A percentile compares a stretch with the other conserved stretches of the same genome.
phyloP scores from a whole-genome alignment of 192 early-diverging fungal genomes.

The Coemansia sp. region DNA sequence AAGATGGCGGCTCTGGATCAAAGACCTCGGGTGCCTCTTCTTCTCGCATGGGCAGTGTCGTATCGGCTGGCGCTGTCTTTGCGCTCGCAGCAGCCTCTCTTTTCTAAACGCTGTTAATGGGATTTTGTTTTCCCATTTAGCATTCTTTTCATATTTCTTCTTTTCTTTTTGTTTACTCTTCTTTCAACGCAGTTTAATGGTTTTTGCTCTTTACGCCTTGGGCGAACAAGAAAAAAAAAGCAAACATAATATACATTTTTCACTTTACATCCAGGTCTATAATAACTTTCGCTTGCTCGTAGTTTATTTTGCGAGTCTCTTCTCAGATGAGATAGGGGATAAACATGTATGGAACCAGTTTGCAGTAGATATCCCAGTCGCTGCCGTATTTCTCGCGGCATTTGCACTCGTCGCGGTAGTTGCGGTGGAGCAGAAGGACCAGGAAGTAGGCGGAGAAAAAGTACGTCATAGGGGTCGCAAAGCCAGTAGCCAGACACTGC shows the following conservation, averaged over 20 bases:
- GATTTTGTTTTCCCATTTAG: too few species aligned
- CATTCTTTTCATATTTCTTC: too few species aligned
- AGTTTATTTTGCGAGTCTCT: neutral
- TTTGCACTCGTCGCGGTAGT: constrained; percentile 82
- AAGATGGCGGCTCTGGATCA: constrained; percentile 1
- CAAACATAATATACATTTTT: neutral
- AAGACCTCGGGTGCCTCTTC: constrained; percentile 9
- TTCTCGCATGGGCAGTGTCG: neutral
- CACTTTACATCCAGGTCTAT: too few species aligned
- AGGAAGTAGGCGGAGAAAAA: constrained; percentile 94
- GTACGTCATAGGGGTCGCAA: constrained; percentile 77
- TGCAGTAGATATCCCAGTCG: constrained; percentile 88
- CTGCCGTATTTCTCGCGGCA: constrained; percentile 90
- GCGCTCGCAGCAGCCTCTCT: constrained; percentile 11
- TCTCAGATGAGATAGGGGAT: constrained; percentile 69
- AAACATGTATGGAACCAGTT: constrained; percentile 76
- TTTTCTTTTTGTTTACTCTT: neutral
- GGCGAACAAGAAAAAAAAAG: too few species aligned
- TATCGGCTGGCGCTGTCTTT: constrained; percentile 13
- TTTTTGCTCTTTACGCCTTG: neutral
- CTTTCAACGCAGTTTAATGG: neutral
- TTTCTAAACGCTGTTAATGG: constrained; percentile 20
- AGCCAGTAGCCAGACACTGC: constrained; percentile 87
- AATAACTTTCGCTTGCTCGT: too few species aligned
- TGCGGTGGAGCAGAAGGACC: constrained; percentile 85